Evolutionary conservation across 345 rosid genomes (phyloP).

Genomic region (Citrus trifoliata): DNA sequence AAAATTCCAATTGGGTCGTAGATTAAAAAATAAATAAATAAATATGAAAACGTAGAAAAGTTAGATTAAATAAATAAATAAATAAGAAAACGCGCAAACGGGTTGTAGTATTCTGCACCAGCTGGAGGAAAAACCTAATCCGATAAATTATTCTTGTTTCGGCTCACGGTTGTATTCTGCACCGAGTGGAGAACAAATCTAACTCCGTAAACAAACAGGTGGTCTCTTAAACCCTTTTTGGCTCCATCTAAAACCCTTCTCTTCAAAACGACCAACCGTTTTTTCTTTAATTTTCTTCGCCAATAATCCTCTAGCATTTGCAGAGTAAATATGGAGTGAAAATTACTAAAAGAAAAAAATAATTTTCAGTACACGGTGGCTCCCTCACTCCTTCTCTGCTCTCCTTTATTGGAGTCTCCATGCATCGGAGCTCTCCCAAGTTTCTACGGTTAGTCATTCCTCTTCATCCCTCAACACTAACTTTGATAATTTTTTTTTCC

Average conservation of each 20-base stretch:
- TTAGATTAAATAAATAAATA: too few relatives aligned
- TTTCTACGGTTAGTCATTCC: not conserved
- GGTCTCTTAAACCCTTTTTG: not conserved
- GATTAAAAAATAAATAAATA: too few relatives aligned
- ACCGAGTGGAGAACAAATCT: not conserved
- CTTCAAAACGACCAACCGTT: not conserved
- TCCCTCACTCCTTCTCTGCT: not conserved
- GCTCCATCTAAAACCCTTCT: not conserved
- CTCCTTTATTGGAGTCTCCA: not conserved
- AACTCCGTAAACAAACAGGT: not conserved
- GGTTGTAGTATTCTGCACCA: not conserved
- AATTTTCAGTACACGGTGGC: not conserved
- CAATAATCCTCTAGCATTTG: not conserved
- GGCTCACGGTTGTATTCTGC: not conserved
- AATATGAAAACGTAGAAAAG: too few relatives aligned
- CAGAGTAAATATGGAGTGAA: not conserved
- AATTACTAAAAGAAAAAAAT: not conserved
- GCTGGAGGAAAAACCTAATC: not conserved
- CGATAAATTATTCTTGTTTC: too few relatives aligned
- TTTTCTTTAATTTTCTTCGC: too few relatives aligned
- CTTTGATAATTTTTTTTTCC: not conserved
- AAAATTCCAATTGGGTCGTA: too few relatives aligned
- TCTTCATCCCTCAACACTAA: not conserved
- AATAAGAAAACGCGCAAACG: too few relatives aligned
- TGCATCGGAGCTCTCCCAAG: slow-evolving; percentile 3